Conservation (phyloP, 371 early-diverging fungal species). For the Thermomucor indicae-seudaticae region DNA sequence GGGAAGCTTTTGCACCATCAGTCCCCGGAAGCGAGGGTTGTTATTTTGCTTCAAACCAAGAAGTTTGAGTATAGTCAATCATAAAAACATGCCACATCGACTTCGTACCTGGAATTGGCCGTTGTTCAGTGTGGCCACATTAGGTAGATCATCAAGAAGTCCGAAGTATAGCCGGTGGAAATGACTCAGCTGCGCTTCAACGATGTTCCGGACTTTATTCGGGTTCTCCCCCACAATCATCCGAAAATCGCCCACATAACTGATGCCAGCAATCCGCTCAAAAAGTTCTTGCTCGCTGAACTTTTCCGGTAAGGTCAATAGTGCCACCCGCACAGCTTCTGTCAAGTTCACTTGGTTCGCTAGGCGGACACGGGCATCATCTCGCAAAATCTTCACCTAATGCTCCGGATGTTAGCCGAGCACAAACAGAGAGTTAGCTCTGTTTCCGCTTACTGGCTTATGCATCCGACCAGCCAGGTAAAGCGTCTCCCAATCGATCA, state of each 20-base stretch:
- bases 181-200: constrained; percentile 70
- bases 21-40: constrained; percentile 52
- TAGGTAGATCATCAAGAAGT: constrained; percentile 75
- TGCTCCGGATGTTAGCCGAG: too few relatives aligned
- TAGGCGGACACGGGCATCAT: constrained; percentile 83
- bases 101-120: constrained; percentile 47
- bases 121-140: constrained; percentile 61
- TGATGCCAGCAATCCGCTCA: constrained; percentile 79
- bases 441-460: constrained; percentile 87
- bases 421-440: too few relatives aligned
- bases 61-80: not conserved
- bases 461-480: constrained; percentile 97
- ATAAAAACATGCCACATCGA: not conserved
- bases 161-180: constrained; percentile 80
- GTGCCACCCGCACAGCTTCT: constrained; percentile 80
- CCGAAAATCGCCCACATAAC: constrained; percentile 91
- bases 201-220: constrained; percentile 91
- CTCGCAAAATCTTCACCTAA: constrained; percentile 78
- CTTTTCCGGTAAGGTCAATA: constrained; percentile 77
- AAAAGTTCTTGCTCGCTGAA: constrained; percentile 85
- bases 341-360: constrained; percentile 86
- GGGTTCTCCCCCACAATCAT: constrained; percentile 94
- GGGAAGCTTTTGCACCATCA: constrained; percentile 68
- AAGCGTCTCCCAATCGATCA: constrained; percentile 91
- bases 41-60: constrained; percentile 47